Percentiles rank a stretch among this genome's conserved stretches.
Conservation (phyloP, 2,329 filamentous ascomycete species). For the Pyrenophora seminiperda region DNA sequence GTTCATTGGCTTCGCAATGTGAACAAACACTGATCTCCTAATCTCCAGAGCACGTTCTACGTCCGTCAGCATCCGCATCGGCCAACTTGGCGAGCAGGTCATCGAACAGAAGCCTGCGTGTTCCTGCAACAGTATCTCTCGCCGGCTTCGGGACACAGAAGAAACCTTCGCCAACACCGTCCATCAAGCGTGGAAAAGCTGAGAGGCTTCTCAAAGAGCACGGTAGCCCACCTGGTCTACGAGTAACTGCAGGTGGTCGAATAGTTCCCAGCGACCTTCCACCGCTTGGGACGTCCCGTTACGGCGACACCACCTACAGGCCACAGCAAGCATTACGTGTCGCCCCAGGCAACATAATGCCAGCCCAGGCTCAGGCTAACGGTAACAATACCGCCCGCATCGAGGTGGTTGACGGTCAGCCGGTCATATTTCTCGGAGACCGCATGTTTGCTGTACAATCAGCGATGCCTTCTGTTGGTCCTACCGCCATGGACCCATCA, state of each 20-base stretch:
- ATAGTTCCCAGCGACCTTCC: constrained; percentile 56
- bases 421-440: constrained; percentile 40
- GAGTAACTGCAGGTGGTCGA: constrained; percentile 59
- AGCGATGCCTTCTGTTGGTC: constrained; percentile 16
- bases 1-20: background rate
- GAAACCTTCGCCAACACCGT: constrained; percentile 56
- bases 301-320: constrained; percentile 39
- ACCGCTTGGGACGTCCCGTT: constrained; percentile 39
- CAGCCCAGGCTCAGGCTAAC: constrained; percentile 29
- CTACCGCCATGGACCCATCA: constrained; percentile 18
- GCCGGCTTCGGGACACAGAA: constrained; percentile 33
- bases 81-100: constrained; percentile 34
- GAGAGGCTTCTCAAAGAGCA: constrained; percentile 58
- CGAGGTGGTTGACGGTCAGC: constrained; percentile 40
- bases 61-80: constrained; percentile 49
- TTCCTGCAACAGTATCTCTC: constrained; percentile 23
- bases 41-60: constrained; percentile 47
- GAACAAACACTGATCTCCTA: constrained; percentile 12
- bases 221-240: constrained; percentile 57
- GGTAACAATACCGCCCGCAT: constrained; percentile 30
- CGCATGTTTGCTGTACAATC: constrained; percentile 40
- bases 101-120: constrained; percentile 35
- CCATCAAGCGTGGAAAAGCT: constrained; percentile 56
- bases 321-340: constrained; percentile 30
- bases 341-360: constrained; percentile 30